Conservation (phyloP, 2,329 filamentous ascomycete species). For the Scedosporium minutisporum region DNA sequence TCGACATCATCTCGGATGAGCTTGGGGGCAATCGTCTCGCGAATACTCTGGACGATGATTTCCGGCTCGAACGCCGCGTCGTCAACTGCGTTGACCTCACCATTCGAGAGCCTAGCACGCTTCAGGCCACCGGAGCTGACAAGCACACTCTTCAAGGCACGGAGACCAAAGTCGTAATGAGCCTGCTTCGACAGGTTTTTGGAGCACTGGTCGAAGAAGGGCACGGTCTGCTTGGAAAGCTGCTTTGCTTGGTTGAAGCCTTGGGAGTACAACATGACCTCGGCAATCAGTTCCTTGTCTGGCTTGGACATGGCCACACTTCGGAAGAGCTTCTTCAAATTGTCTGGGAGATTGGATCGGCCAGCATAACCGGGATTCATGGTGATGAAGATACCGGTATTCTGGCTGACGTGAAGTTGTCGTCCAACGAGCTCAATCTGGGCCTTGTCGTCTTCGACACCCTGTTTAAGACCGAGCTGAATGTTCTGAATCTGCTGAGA, state of each 20-base stretch:
- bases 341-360: slow-evolving; percentile 94
- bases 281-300: slow-evolving; percentile 97
- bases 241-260: slow-evolving; percentile 95
- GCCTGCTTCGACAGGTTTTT: slow-evolving; percentile 82
- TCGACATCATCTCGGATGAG: slow-evolving; percentile 87
- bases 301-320: slow-evolving; percentile 99
- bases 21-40: slow-evolving; percentile 97
- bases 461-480: slow-evolving; percentile 85
- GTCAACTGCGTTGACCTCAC: slow-evolving; percentile 15
- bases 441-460: slow-evolving; percentile 67
- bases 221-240: slow-evolving; percentile 89
- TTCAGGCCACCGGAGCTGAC: slow-evolving; percentile 96
- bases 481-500: slow-evolving; percentile 99
- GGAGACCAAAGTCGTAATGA: slow-evolving; percentile 96
- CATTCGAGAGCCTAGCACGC: slow-evolving; percentile 61
- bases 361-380: slow-evolving; percentile 99
- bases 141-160: slow-evolving; percentile 95
- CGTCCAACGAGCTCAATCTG: slow-evolving; percentile 93
- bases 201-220: slow-evolving; percentile 92
- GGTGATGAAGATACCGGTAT: slow-evolving; percentile 98
- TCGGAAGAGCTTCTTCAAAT: slow-evolving; percentile 98
- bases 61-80: slow-evolving; percentile 68
- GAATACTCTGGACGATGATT: slow-evolving; percentile 96
- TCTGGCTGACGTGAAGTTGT: slow-evolving; percentile 77
- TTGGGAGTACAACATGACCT: slow-evolving; percentile 99